Conservation (phyloP, 768 basidiomycete species). For the Naganishia randhawae region DNA sequence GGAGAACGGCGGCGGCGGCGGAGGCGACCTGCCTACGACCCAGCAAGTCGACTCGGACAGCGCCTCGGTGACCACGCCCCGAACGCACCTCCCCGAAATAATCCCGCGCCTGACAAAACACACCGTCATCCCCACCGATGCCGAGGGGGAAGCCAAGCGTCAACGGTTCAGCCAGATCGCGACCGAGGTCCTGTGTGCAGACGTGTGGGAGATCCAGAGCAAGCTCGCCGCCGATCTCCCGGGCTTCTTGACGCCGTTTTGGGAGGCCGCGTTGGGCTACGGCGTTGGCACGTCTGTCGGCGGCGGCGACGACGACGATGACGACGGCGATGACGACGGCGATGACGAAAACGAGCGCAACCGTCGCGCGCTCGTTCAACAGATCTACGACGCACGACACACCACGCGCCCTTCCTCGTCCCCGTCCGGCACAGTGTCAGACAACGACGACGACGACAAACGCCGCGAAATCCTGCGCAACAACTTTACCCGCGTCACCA, state of each 20-base stretch:
- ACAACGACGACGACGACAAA: constrained; percentile 74
- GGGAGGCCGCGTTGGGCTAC: constrained; percentile 63
- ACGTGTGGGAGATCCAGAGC: constrained; percentile 91
- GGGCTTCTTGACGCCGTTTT: constrained; percentile 77
- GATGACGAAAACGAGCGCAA: neutral
- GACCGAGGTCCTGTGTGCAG: constrained; percentile 91
- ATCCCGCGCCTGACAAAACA: constrained; percentile 3
- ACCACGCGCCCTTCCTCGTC: constrained; percentile 65
- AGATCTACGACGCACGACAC: constrained; percentile 29
- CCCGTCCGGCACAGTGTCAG: neutral
- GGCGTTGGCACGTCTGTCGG: constrained; percentile 18
- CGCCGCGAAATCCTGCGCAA: constrained; percentile 77
- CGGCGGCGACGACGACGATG: constrained; percentile 18
- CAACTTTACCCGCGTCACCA: constrained; percentile 91
- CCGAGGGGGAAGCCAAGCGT: constrained; percentile 15
- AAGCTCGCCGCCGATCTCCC: constrained; percentile 71
- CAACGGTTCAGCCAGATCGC: constrained; percentile 86
- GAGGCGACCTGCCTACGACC: neutral
- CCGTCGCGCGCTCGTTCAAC: neutral
- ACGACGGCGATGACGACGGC: neutral
- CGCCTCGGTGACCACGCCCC: neutral
- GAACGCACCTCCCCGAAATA: constrained; percentile 10
- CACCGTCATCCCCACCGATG: constrained; percentile 2
- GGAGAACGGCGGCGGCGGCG: neutral
- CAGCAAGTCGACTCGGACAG: neutral